Evolutionary conservation across 2,329 filamentous ascomycete genomes (phyloP).

Genomic region (Incumbomyces delicatus): DNA sequence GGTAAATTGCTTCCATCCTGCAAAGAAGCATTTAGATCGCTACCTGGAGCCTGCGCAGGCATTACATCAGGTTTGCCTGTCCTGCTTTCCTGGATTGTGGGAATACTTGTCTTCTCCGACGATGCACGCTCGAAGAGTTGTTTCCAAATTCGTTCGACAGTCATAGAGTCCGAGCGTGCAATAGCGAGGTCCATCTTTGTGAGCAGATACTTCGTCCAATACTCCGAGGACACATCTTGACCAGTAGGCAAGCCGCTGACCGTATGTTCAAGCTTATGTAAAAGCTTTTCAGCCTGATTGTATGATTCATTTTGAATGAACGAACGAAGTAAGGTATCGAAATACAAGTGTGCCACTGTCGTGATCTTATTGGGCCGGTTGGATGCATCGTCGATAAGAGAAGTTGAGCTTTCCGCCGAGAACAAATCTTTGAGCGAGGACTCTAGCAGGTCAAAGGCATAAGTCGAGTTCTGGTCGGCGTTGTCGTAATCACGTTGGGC

Average conservation of each 20-base stretch:
- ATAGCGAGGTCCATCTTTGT: slow-evolving; percentile 2
- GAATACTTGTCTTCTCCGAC: too few species aligned
- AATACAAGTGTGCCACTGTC: neutral
- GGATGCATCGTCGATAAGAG: neutral
- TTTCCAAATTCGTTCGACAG: neutral
- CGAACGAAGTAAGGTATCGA: neutral
- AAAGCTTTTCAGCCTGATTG: neutral
- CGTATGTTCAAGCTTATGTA: neutral
- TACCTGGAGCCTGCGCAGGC: too few species aligned
- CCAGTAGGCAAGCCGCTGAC: neutral
- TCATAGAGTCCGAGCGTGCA: neutral
- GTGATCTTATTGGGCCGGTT: neutral
- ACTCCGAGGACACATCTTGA: neutral
- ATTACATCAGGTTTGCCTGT: too few species aligned
- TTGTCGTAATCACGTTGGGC: slow-evolving; percentile 27
- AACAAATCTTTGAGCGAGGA: slow-evolving; percentile 8
- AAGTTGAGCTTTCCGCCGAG: neutral
- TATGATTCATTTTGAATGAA: slow-evolving; percentile 1
- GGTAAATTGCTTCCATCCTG: too few species aligned
- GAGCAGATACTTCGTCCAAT: neutral
- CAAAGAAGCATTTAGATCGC: too few species aligned
- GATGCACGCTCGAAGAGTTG: neutral
- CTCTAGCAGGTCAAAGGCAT: neutral
- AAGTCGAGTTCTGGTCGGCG: slow-evolving; percentile 6
- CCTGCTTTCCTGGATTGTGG: too few species aligned